These are phyloP conservation scores for Microcyclospora pomicola DNA, from an alignment of 2,329 filamentous ascomycete genomes.

Conservation along the genomic window DNA sequence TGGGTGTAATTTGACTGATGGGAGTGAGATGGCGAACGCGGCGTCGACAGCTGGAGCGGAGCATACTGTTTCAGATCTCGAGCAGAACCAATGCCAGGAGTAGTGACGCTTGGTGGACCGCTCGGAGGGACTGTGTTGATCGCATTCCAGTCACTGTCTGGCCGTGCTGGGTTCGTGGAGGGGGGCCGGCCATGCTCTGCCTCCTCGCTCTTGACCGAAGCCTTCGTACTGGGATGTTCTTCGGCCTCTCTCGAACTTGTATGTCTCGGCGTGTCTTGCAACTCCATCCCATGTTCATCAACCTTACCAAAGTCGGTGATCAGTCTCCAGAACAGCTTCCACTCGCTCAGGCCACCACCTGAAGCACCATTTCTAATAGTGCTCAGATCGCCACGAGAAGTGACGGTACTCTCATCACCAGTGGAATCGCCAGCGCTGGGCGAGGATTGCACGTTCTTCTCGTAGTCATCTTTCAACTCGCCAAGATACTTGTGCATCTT, in stretches of 20 bases:
- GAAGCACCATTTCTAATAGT: conserved; percentile 14
- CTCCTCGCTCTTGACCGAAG: conserved; percentile 22
- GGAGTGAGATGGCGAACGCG: conserved; percentile 5
- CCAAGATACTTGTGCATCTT: conserved; percentile 42
- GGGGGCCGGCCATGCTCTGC: conserved; percentile 7
- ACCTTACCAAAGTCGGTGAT: conserved; percentile 24
- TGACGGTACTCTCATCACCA: conserved; percentile 17
- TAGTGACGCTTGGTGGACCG: conserved; percentile 12
- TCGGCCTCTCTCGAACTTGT: conserved; percentile 11
- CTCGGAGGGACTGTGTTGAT: conserved; percentile 22
- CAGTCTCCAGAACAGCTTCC: conserved; percentile 29
- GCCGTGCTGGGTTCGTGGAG: conserved; percentile 9
- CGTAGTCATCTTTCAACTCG: conserved; percentile 37
- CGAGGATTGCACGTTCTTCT: conserved; percentile 17
- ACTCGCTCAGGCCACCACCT: conserved; percentile 44
- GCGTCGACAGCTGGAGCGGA: conserved; percentile 7
- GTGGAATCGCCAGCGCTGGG: conserved; percentile 9
- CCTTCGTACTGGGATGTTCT: conserved; percentile 18
- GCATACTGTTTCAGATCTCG: conserved; percentile 17
- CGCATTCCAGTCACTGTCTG: conserved; percentile 26
- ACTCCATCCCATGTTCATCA: conserved; percentile 25
- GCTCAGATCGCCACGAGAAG: conserved; percentile 6
- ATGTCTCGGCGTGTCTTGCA: conserved; percentile 17
- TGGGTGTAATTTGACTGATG: conserved; percentile 7
- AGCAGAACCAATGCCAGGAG: conserved; percentile 13